Evolutionary conservation across 306 rosid species (phyloP).

Genomic region (Quercus robur): DNA sequence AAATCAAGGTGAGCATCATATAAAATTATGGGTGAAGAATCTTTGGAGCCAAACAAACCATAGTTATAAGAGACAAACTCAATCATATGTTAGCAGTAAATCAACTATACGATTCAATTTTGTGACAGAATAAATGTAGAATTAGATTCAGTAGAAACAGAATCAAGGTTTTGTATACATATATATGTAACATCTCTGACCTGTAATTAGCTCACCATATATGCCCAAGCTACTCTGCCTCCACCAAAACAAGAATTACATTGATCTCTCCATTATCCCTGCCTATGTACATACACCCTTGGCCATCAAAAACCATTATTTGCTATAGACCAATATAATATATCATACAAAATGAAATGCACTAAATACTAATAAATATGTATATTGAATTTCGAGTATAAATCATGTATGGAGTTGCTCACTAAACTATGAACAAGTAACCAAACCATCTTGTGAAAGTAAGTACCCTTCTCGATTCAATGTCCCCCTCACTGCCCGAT

Average conservation of each 20-base stretch:
- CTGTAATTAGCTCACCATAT: constrained; percentile 38
- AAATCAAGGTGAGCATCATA: neutral
- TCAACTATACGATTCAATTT: constrained; percentile 10
- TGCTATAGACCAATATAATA: constrained; percentile 24
- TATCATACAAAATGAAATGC: constrained; percentile 21
- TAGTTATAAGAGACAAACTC: neutral
- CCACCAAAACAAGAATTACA: constrained; percentile 37
- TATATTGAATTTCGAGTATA: constrained; percentile 26
- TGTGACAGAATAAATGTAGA: constrained; percentile 17
- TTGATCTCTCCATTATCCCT: constrained; percentile 32
- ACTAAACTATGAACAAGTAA: constrained; percentile 55
- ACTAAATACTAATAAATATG: constrained; percentile 8
- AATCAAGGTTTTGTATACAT: constrained; percentile 28
- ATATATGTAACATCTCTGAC: constrained; percentile 26
- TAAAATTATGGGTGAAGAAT: neutral
- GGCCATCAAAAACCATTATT: constrained; percentile 32
- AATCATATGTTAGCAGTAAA: neutral
- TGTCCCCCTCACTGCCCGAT: constrained; percentile 63
- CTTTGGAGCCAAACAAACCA: neutral
- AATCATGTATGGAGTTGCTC: constrained; percentile 28
- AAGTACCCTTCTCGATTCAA: constrained; percentile 52
- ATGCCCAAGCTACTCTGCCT: constrained; percentile 31
- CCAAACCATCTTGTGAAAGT: constrained; percentile 68
- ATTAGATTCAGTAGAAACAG: constrained; percentile 12
- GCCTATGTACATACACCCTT: constrained; percentile 51